These are phyloP conservation scores for Parachaetomium inaequale DNA, from an alignment of 495 filamentous ascomycete species.

Conservation along the genomic window DNA sequence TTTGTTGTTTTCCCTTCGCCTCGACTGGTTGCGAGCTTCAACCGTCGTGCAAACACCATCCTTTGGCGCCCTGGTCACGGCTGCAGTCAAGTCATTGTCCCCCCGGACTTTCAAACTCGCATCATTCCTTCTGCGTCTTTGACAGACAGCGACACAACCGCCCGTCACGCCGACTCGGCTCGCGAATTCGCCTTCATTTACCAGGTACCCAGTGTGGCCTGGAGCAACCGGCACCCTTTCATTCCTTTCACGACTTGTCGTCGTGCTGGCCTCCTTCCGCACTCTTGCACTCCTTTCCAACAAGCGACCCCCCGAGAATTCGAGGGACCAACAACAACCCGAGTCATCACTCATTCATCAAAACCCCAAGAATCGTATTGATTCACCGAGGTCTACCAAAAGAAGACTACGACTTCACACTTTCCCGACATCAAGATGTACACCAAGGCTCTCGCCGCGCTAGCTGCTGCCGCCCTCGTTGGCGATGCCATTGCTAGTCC, in stretches of 20 bases:
- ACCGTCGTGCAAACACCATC: constrained; percentile 28
- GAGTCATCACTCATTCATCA: constrained; percentile 12
- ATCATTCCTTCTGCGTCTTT: constrained; percentile 41
- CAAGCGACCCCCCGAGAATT: constrained; percentile 4
- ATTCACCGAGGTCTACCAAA: neutral
- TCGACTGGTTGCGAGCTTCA: constrained; percentile 43
- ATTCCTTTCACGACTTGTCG: constrained; percentile 31
- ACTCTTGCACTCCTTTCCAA: constrained; percentile 17
- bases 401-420: neutral
- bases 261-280: constrained; percentile 28
- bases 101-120: constrained; percentile 24
- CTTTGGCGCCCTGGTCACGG: constrained; percentile 16
- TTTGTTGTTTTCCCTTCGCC: constrained; percentile 19
- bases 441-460: constrained; percentile 28
- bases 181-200: constrained; percentile 15
- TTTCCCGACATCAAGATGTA: constrained; percentile 22
- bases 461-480: constrained; percentile 30
- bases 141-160: constrained; percentile 31
- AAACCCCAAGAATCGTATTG: neutral
- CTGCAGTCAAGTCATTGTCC: constrained; percentile 21
- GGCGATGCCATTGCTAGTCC: constrained; percentile 28
- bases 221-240: constrained; percentile 16
- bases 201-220: constrained; percentile 3
- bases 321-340: neutral
- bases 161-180: neutral